A percentile compares a stretch with the other conserved stretches of the same genome.
phyloP scores from a whole-genome alignment of 148 eudicot species.

The Vaccinium vitisidaea region DNA sequence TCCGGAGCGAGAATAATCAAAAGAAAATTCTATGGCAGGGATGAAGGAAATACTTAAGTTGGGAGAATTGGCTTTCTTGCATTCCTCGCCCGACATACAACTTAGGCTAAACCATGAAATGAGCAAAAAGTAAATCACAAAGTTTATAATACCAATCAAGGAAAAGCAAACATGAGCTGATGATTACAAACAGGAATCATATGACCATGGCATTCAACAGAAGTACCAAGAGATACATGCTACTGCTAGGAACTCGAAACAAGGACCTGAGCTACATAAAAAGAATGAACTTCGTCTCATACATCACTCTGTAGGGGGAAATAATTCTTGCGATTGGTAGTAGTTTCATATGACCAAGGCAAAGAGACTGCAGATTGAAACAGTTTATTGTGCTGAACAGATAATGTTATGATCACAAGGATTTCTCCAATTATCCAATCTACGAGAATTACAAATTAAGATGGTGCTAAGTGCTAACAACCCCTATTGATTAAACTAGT shows the following conservation, averaged over 20 bases:
- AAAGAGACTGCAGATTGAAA: background rate
- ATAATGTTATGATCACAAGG: background rate
- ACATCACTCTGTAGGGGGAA: background rate
- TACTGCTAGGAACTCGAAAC: constrained; percentile 13
- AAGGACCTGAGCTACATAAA: background rate
- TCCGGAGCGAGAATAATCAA: constrained; percentile 9
- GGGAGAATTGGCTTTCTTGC: constrained; percentile 87
- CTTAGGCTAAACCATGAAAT: constrained; percentile 59
- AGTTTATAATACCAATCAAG: constrained; percentile 6
- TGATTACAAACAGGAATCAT: background rate
- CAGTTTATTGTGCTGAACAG: background rate
- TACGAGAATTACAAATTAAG: background rate
- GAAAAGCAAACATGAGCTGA: constrained; percentile 10
- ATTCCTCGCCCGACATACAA: constrained; percentile 91
- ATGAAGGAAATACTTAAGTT: constrained; percentile 56
- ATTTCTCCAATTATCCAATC: background rate
- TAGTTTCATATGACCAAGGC: background rate
- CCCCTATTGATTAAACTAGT: background rate
- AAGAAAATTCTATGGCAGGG: constrained; percentile 15
- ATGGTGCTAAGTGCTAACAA: background rate
- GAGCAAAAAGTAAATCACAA: constrained; percentile 7
- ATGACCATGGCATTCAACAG: background rate
- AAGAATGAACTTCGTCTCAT: background rate
- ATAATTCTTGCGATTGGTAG: background rate
- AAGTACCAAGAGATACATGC: background rate